phyloP scores from a whole-genome alignment of 805 yeast species.

The Saccharomyces kudriavzevii region DNA sequence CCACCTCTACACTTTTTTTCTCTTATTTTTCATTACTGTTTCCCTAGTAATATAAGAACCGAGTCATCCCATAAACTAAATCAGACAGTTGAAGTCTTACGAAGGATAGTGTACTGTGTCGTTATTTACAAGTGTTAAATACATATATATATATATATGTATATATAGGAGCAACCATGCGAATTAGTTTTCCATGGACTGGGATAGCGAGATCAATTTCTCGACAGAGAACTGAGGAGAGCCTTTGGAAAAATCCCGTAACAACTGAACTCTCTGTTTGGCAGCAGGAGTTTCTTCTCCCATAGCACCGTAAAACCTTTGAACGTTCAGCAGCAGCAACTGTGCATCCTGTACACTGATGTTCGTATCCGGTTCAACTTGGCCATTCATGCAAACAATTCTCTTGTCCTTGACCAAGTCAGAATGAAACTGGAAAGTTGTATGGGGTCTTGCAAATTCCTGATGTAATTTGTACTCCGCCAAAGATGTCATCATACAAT shows the following conservation, averaged over 20 bases:
- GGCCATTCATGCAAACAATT: conserved; percentile 78
- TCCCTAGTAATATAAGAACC: background rate
- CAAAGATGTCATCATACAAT: conserved; percentile 83
- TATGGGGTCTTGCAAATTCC: conserved; percentile 92
- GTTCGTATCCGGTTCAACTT: conserved; percentile 61
- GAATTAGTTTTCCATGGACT: conserved; percentile 47
- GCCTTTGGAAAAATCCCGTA: conserved; percentile 66
- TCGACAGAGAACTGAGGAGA: conserved; percentile 58
- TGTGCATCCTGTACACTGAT: conserved; percentile 72
- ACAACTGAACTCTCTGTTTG: conserved; percentile 45
- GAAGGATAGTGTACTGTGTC: too few species aligned
- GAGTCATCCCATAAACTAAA: background rate
- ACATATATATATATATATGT: background rate
- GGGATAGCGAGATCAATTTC: conserved; percentile 59
- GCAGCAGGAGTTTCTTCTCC: conserved; percentile 36
- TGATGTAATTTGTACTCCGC: conserved; percentile 86
- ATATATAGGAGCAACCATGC: background rate
- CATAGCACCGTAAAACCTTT: conserved; percentile 74
- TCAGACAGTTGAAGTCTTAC: background rate
- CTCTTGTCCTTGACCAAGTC: conserved; percentile 57
- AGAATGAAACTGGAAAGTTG: conserved; percentile 79
- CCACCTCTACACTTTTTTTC: background rate
- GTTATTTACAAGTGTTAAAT: background rate
- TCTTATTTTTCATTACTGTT: background rate
- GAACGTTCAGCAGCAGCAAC: conserved; percentile 63